Percentiles rank a stretch among this genome's conserved stretches.
phyloP scores from a whole-genome alignment of 148 eudicot genomes.

The Vaccinium vitisidaea region DNA sequence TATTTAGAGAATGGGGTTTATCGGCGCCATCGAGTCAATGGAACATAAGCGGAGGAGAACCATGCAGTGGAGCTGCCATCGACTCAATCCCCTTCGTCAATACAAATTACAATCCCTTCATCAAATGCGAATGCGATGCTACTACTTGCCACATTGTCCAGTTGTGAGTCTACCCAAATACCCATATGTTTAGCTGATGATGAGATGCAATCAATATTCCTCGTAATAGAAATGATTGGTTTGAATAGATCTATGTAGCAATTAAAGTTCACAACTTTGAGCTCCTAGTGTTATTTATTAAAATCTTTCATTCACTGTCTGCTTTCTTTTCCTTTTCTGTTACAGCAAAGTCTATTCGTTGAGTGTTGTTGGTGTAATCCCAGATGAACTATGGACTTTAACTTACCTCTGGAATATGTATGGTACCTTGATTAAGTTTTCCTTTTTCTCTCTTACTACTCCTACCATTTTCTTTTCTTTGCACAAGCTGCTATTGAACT shows the following conservation, averaged over 20 bases:
- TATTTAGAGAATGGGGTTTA: slow-evolving; percentile 24
- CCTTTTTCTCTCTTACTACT: too few species aligned
- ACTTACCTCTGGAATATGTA: slow-evolving; percentile 63
- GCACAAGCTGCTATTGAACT: background rate
- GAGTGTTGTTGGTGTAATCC: slow-evolving; percentile 54
- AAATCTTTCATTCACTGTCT: too few species aligned
- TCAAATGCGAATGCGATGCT: slow-evolving; percentile 55
- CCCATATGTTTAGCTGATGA: too few species aligned
- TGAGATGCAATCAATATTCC: too few species aligned
- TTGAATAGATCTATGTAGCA: too few species aligned
- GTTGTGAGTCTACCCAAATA: too few species aligned
- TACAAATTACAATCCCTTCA: slow-evolving; percentile 45
- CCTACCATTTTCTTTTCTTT: background rate
- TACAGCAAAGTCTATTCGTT: slow-evolving; percentile 63
- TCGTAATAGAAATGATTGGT: too few species aligned
- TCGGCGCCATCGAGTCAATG: slow-evolving; percentile 34
- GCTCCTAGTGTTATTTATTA: too few species aligned
- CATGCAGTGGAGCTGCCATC: slow-evolving; percentile 57
- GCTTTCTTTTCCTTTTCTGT: background rate
- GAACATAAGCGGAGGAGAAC: slow-evolving; percentile 70
- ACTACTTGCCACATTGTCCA: too few species aligned
- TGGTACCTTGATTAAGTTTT: slow-evolving; percentile 9
- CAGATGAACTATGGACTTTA: slow-evolving; percentile 76
- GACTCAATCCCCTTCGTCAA: slow-evolving; percentile 22
- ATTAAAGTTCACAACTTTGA: too few species aligned